Conservation (phyloP, 768 basidiomycete genomes). For the Boletus sp. region DNA sequence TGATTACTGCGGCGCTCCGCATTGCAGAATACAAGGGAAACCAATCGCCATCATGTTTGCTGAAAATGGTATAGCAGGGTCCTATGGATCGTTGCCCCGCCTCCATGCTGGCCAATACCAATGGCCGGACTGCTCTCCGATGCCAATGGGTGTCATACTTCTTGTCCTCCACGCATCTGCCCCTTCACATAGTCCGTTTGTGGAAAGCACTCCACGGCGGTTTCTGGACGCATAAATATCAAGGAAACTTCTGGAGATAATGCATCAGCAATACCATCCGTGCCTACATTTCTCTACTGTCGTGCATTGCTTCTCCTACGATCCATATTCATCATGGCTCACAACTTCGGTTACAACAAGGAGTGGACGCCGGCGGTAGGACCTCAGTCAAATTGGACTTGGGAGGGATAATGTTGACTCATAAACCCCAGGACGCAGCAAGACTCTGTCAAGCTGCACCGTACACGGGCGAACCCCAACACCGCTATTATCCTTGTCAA, state of each 20-base stretch:
- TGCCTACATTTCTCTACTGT: neutral
- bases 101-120: conserved; percentile 12
- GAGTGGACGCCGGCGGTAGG: conserved; percentile 8
- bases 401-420: conserved; percentile 1
- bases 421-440: conserved; percentile 5
- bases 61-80: conserved; percentile 14
- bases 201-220: conserved; percentile 19
- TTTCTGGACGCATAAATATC: conserved; percentile 20
- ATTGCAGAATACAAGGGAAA: conserved; percentile 5
- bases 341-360: neutral
- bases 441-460: neutral
- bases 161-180: conserved; percentile 13
- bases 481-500: conserved; percentile 12
- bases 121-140: conserved; percentile 13
- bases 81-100: neutral
- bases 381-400: neutral
- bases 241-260: neutral
- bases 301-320: neutral
- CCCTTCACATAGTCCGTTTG: conserved; percentile 17
- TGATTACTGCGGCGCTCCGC: neutral
- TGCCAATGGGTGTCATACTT: conserved; percentile 12
- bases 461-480: neutral
- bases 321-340: conserved; percentile 2
- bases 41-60: conserved; percentile 3
- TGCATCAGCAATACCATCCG: conserved; percentile 6